These are phyloP conservation scores for Ciborinia camelliae DNA, from an alignment of 2,329 filamentous ascomycete genomes.

Conservation along the genomic window DNA sequence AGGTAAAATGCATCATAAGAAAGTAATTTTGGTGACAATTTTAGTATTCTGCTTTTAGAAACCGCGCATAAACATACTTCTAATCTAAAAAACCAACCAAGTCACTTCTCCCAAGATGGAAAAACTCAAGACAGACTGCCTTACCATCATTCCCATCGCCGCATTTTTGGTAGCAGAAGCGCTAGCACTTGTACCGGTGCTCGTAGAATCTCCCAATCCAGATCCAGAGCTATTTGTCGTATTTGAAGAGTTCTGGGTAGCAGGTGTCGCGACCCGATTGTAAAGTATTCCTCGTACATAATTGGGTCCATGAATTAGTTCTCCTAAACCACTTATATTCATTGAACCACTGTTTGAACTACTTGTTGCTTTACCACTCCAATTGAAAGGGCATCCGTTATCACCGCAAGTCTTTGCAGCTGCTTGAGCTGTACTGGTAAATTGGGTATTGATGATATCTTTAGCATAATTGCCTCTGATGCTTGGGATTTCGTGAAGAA, in stretches of 20 bases:
- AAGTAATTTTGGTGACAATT: neutral
- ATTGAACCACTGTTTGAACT: constrained; percentile 32
- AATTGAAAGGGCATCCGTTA: constrained; percentile 63
- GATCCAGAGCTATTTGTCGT: constrained; percentile 13
- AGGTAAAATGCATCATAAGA: neutral
- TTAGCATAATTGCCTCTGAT: neutral
- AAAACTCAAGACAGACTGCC: neutral
- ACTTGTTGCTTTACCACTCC: constrained; percentile 54
- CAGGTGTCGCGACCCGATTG: constrained; percentile 36
- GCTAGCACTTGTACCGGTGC: neutral
- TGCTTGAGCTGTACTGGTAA: constrained; percentile 55
- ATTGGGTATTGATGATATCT: constrained; percentile 54
- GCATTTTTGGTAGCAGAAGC: neutral
- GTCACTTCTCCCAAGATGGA: neutral
- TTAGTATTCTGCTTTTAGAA: neutral
- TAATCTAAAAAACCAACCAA: constrained; percentile 4
- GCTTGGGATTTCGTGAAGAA: neutral
- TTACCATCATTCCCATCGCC: neutral
- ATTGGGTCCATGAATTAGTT: constrained; percentile 54
- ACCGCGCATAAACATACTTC: neutral
- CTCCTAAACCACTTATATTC: constrained; percentile 42
- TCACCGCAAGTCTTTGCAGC: constrained; percentile 62
- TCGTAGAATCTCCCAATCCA: neutral
- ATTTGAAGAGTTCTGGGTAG: constrained; percentile 46
- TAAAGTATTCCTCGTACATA: constrained; percentile 45